Conservation (phyloP, 2,329 filamentous ascomycete species). For the Davidsoniella australis region DNA sequence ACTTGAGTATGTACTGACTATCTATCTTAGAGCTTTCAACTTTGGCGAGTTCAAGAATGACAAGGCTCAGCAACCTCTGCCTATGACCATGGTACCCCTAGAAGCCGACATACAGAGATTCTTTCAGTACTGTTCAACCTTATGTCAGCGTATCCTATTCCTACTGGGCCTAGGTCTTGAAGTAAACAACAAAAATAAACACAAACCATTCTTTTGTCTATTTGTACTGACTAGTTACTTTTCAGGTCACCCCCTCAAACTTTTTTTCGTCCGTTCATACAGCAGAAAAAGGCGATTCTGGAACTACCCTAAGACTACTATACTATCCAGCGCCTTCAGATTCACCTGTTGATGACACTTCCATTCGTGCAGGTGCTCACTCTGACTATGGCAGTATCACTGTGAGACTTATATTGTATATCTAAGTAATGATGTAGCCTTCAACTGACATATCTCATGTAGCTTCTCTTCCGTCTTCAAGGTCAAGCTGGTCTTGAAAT, state of each 20-base stretch:
- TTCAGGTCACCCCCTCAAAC: conserved; percentile 24
- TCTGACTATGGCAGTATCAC: conserved; percentile 66
- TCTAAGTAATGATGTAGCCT: not conserved
- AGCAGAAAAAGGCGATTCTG: conserved; percentile 27
- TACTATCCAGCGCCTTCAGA: conserved; percentile 44
- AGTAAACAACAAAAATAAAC: conserved; percentile 24
- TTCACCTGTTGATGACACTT: conserved; percentile 19
- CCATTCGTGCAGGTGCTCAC: conserved; percentile 74
- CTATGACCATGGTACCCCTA: conserved; percentile 40
- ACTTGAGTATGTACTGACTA: not conserved
- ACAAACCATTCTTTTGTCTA: not conserved
- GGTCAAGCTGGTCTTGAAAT: conserved; percentile 82
- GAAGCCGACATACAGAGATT: conserved; percentile 50
- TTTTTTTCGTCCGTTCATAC: conserved; percentile 40
- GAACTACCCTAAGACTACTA: conserved; percentile 51
- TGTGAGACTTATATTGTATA: conserved; percentile 1
- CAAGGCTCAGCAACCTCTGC: conserved; percentile 62
- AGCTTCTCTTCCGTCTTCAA: conserved; percentile 65
- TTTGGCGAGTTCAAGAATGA: conserved; percentile 58
- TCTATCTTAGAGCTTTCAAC: conserved; percentile 60
- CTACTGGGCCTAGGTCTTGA: conserved; percentile 65
- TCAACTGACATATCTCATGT: not conserved
- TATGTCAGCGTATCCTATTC: conserved; percentile 56
- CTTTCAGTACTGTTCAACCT: conserved; percentile 48
- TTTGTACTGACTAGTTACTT: not conserved